phyloP scores from a whole-genome alignment of 202 grass and related monocot species.

The Setaria viridis region DNA sequence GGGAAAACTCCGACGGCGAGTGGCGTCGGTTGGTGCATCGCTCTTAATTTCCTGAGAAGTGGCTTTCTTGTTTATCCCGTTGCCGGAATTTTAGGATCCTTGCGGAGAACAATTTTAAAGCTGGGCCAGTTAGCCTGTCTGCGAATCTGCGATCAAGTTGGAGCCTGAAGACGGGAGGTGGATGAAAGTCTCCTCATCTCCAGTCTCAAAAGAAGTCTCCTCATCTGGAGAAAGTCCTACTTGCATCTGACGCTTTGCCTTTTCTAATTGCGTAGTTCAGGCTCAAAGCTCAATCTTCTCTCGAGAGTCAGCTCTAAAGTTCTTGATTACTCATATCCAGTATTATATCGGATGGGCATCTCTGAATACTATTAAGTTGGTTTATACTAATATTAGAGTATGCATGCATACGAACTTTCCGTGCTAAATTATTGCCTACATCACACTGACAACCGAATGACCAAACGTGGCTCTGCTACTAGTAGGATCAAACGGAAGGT shows the following conservation, averaged over 20 bases:
- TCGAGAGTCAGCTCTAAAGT: not conserved
- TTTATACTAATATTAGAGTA: not conserved
- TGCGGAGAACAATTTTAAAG: not conserved
- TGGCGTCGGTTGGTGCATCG: not conserved
- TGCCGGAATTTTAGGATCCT: conserved; percentile 46
- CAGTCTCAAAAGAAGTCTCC: not conserved
- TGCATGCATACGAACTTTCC: not conserved
- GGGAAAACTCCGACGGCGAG: not conserved
- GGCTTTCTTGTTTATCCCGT: not conserved
- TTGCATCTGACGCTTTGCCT: conserved; percentile 1
- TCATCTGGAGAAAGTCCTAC: not conserved
- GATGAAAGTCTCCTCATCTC: not conserved
- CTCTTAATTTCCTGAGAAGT: not conserved
- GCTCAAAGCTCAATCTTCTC: not conserved
- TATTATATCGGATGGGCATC: not conserved
- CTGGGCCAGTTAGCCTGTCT: not conserved
- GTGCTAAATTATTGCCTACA: not conserved
- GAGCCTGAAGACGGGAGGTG: not conserved
- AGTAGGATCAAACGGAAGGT: not conserved
- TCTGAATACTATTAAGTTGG: not conserved
- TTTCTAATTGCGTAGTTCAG: not conserved
- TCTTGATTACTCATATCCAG: not conserved
- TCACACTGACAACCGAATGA: not conserved
- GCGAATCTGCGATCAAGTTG: not conserved
- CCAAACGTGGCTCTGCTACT: not conserved